Evolutionary conservation across 352 stramenopile species (phyloP).

Genomic region (Globisporangium ultimum): DNA sequence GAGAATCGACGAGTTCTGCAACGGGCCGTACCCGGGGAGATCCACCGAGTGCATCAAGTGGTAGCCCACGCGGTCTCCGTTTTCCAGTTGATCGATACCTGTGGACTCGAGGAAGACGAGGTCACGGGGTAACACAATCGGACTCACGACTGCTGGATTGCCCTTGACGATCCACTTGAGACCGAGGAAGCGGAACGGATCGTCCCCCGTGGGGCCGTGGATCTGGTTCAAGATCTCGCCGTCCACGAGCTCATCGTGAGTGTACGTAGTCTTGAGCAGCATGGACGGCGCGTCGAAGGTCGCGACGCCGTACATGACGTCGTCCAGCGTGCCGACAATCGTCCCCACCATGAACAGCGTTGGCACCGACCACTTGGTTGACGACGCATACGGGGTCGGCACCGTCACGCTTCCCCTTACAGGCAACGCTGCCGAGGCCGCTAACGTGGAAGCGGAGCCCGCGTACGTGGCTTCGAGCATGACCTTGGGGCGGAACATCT

Average conservation of each 20-base stretch:
- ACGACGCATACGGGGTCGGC: constrained; percentile 4
- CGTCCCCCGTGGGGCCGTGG: constrained; percentile 6
- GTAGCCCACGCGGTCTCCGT: constrained; percentile 37
- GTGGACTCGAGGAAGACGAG: constrained; percentile 41
- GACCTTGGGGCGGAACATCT: constrained; percentile 5
- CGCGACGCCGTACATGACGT: constrained; percentile 61
- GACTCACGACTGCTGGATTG: constrained; percentile 7
- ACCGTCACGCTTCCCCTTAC: too few species aligned
- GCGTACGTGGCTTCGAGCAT: constrained; percentile 1
- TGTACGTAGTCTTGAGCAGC: constrained; percentile 47
- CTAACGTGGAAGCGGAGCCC: neutral
- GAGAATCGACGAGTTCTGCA: constrained; percentile 30
- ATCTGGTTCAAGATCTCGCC: constrained; percentile 8
- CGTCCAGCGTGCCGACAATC: constrained; percentile 45
- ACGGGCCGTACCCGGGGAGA: constrained; percentile 26
- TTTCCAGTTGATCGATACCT: constrained; percentile 18
- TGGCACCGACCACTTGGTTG: constrained; percentile 19
- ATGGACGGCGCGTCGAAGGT: constrained; percentile 40
- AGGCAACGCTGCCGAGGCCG: too few species aligned
- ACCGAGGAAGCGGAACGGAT: constrained; percentile 23
- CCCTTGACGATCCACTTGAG: constrained; percentile 25
- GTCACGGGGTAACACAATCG: constrained; percentile 14
- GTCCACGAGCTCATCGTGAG: constrained; percentile 40
- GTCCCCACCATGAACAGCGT: constrained; percentile 56
- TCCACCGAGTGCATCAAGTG: constrained; percentile 41